Evolutionary conservation across 257 asterid species (phyloP).

Genomic region (Solanum sejunctum): DNA sequence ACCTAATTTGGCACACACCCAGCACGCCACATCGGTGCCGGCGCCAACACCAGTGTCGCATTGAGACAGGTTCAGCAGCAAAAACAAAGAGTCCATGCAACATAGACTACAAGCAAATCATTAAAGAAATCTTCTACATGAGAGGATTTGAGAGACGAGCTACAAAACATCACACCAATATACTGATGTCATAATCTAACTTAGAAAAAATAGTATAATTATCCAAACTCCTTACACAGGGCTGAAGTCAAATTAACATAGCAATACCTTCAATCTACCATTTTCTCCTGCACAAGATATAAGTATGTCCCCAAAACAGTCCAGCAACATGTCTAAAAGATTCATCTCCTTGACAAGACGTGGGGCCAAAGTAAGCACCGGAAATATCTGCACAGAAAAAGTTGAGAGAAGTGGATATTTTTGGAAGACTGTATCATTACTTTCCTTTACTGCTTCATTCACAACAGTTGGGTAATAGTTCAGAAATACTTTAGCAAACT

Average conservation of each 20-base stretch:
- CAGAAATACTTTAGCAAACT: constrained; percentile 80
- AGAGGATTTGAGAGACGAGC: background rate
- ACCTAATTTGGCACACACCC: too few species aligned
- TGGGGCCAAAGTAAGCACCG: constrained; percentile 82
- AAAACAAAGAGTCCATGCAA: too few species aligned
- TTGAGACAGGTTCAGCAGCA: too few species aligned
- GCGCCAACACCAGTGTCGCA: too few species aligned
- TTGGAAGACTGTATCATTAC: constrained; percentile 39
- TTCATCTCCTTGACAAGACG: constrained; percentile 91
- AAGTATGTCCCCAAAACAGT: constrained; percentile 56
- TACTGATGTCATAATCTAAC: background rate
- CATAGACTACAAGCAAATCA: background rate
- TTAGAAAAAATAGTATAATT: background rate
- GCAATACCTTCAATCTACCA: constrained; percentile 70
- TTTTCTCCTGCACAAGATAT: constrained; percentile 54
- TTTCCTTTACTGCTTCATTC: constrained; percentile 39
- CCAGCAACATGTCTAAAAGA: constrained; percentile 69
- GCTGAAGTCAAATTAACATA: background rate
- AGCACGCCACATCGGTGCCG: too few species aligned
- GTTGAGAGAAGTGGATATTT: constrained; percentile 57
- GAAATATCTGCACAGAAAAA: constrained; percentile 86
- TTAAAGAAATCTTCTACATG: background rate
- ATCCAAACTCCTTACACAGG: background rate
- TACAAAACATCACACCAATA: background rate
- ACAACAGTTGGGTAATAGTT: constrained; percentile 71